Percentiles rank a stretch among this genome's conserved stretches.
Conservation (phyloP, 1,284 basidiomycete species). For the Inonotus obliquus region DNA sequence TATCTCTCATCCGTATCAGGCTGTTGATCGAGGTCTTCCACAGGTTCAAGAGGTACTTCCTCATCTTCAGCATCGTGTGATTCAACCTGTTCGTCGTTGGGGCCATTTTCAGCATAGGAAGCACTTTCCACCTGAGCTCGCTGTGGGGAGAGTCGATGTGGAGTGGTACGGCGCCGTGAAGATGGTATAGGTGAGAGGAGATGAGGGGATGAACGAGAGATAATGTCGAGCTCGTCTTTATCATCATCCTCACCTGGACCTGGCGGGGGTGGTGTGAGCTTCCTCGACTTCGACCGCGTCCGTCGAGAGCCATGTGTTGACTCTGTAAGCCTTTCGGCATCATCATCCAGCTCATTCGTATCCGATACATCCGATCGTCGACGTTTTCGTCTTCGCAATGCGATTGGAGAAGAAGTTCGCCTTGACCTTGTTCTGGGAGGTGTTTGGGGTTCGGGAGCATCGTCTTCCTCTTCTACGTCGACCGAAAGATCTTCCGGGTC, state of each 20-base stretch:
- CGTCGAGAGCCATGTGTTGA: neutral
- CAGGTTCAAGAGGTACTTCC: neutral
- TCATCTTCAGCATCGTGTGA: neutral
- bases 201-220: constrained; percentile 7
- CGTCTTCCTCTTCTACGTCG: neutral
- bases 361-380: neutral
- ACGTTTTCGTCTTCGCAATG: neutral
- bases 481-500: neutral
- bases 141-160: neutral
- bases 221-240: constrained; percentile 12
- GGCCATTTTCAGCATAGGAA: neutral
- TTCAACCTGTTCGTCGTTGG: neutral
- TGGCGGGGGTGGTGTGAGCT: neutral
- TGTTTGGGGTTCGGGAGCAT: neutral
- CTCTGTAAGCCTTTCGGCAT: neutral
- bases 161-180: neutral
- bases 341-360: neutral
- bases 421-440: neutral
- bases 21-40: neutral
- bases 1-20: neutral
- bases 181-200: neutral
- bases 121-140: neutral
- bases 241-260: constrained; percentile 6
- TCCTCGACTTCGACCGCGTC: neutral
- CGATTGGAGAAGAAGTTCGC: neutral